Evolutionary conservation across 176 grass and related monocot genomes (phyloP), one percentile per base, ranked within the genome.

Genomic region (Canna indica): DNA sequence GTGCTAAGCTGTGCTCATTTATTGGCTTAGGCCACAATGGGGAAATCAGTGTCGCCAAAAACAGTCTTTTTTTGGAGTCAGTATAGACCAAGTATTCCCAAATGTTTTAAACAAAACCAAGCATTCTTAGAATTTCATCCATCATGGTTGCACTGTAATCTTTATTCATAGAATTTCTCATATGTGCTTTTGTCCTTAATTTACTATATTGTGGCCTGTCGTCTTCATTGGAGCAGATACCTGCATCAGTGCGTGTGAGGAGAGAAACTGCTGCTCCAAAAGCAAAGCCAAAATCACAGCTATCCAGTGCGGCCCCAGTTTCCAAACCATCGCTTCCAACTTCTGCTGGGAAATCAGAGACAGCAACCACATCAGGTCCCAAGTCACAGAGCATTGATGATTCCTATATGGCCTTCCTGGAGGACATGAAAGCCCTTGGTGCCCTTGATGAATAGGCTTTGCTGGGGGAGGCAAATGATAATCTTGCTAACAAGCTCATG

Each of bases 391-490:
- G 90, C 60, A 91, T 93, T 0, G 94, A 99, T 41, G 94, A 99
- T 53, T 99, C 94, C 2, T 99, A 99, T 66, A 88, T 86, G 82
- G 90, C 89, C 60, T 99, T 99, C 84, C 79, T 99, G 90, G 94
- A 93, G 45, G 68, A 70, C 42, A 70, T 70, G 68, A 70, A 93
- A 67, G 78, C 85, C 58, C 56, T 99, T 42, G 94, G 94, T 45
- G 94, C 94, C 12, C 84, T 99, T 44, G 84, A 99, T 75, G 78
- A 82, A 48, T 99, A 70, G 42, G 11, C 11, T 31, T 25, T 32
- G 16, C 13, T 5, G 14, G 27, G 29, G 14, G n/a, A n/a, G 16
- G 12, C 26, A 62, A 31, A 5, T 62, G 26, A 31, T 31, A 31
- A 1, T n/a, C 1, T 16, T 32, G 27, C 29, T 16, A 31, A 62